Evolutionary conservation across 2,329 filamentous ascomycete genomes (phyloP).

Genomic region (Herpomyces periplanetae): DNA sequence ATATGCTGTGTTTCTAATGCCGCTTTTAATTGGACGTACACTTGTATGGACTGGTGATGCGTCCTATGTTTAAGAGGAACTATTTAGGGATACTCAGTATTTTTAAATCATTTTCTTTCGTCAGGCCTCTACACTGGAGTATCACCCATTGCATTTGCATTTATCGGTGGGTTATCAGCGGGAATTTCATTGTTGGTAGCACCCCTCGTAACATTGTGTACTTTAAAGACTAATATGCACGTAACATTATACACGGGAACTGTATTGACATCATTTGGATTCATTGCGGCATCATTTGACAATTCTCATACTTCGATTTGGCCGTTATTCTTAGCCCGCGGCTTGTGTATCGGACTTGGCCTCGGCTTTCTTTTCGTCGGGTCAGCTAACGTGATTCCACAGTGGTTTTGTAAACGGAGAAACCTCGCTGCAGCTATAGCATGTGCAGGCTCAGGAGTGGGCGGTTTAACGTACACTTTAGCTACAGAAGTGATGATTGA

Average conservation of each 20-base stretch:
- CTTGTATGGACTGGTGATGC: conserved; percentile 13
- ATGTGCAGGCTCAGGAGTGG: conserved; percentile 28
- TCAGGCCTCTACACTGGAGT: conserved; percentile 20
- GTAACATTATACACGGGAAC: conserved; percentile 22
- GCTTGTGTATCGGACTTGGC: conserved; percentile 32
- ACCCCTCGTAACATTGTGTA: conserved; percentile 21
- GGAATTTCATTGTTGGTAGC: conserved; percentile 24
- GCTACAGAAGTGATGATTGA: conserved; percentile 25
- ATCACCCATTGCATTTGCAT: conserved; percentile 25
- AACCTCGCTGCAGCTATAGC: conserved; percentile 27
- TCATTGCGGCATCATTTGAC: conserved; percentile 30
- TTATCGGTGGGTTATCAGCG: conserved; percentile 30
- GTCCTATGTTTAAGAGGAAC: no score
- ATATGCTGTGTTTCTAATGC: conserved; percentile 19
- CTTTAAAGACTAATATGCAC: conserved; percentile 20
- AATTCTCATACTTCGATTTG: conserved; percentile 23
- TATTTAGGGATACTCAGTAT: conserved; percentile 18
- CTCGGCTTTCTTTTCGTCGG: conserved; percentile 38
- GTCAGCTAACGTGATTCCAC: conserved; percentile 22
- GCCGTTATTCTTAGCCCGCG: conserved; percentile 36
- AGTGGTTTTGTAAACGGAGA: conserved; percentile 29
- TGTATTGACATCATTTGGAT: conserved; percentile 18
- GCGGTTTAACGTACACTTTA: conserved; percentile 28
- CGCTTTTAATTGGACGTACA: conserved; percentile 33
- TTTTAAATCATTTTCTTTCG: conserved; percentile 31